These are phyloP conservation scores for Globisporangium mamillatum DNA, from an alignment of 352 stramenopile genomes.

Conservation along the genomic window DNA sequence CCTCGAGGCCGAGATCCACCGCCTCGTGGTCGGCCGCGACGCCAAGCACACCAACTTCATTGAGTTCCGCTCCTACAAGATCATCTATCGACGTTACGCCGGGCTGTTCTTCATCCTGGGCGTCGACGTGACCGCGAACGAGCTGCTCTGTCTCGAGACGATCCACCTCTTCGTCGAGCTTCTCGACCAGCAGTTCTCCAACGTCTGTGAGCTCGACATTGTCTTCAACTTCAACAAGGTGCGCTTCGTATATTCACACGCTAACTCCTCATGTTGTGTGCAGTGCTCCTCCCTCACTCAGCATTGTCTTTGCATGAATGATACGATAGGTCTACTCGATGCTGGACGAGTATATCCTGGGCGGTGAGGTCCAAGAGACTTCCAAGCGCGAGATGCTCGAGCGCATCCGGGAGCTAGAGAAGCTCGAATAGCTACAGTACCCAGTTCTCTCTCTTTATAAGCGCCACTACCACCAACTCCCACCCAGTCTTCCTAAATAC, in stretches of 20 bases:
- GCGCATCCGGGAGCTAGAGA: conserved; percentile 90
- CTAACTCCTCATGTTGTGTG: background rate
- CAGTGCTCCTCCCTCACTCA: background rate
- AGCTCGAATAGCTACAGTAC: conserved; percentile 65
- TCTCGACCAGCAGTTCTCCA: conserved; percentile 97
- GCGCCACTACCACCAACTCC: background rate
- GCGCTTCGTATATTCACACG: background rate
- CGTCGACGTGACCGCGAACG: conserved; percentile 96
- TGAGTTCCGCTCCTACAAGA: conserved; percentile 98
- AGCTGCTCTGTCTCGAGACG: conserved; percentile 96
- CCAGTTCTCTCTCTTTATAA: background rate
- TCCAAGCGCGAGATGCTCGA: conserved; percentile 92
- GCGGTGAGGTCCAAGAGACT: conserved; percentile 92
- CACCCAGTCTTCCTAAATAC: background rate
- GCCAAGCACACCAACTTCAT: conserved; percentile 95
- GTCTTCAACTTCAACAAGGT: conserved; percentile 96
- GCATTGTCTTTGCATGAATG: background rate
- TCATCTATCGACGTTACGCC: conserved; percentile 98
- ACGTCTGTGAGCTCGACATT: conserved; percentile 98
- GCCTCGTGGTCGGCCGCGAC: conserved; percentile 86
- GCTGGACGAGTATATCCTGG: conserved; percentile 94
- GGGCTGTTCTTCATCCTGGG: conserved; percentile 98
- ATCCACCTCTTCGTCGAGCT: conserved; percentile 99
- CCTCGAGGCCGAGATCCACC: conserved; percentile 90
- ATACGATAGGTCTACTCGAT: conserved; percentile 85